Percentiles rank a stretch among this genome's conserved stretches.
Conservation (phyloP, 768 basidiomycete genomes). For the Rhizopogon vinicolor region DNA sequence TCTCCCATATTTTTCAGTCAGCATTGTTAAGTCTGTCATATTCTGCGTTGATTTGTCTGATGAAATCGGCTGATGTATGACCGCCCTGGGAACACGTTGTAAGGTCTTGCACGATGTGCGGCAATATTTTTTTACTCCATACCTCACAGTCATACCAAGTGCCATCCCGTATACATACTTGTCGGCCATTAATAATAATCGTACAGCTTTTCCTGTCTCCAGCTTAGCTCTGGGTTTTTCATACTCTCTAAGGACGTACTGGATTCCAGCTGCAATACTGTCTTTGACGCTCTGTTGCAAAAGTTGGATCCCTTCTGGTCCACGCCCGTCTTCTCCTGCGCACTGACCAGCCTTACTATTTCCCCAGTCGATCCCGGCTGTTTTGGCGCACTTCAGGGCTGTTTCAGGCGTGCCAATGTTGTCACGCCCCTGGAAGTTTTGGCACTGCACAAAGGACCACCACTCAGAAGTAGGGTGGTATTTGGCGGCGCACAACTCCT, state of each 20-base stretch:
- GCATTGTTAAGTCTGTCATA: conserved; percentile 57
- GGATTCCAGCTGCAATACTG: conserved; percentile 45
- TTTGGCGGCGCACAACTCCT: conserved; percentile 78
- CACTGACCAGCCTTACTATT: conserved; percentile 50
- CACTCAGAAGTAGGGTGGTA: conserved; percentile 52
- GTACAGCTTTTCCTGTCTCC: conserved; percentile 77
- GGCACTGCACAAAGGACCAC: conserved; percentile 84
- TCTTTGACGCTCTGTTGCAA: conserved; percentile 53
- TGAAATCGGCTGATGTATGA: conserved; percentile 70
- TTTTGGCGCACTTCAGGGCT: conserved; percentile 60
- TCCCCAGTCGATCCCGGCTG: conserved; percentile 67
- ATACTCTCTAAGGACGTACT: conserved; percentile 34
- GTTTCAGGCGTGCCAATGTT: conserved; percentile 63
- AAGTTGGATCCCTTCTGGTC: conserved; percentile 57
- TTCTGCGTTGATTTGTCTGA: conserved; percentile 70
- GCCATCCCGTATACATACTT: conserved; percentile 73
- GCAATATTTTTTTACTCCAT: conserved; percentile 14
- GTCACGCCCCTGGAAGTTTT: conserved; percentile 60
- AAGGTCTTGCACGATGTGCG: not conserved
- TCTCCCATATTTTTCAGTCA: conserved; percentile 13
- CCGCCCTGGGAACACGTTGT: conserved; percentile 48
- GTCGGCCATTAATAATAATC: conserved; percentile 63
- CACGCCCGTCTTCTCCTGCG: conserved; percentile 56
- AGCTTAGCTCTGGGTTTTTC: conserved; percentile 6
- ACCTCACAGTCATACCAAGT: conserved; percentile 81